A percentile compares a stretch with the other conserved stretches of the same genome.
These are phyloP conservation scores for Boletellus deceptivus DNA, from an alignment of 1,284 basidiomycete species.

Conservation along the genomic window DNA sequence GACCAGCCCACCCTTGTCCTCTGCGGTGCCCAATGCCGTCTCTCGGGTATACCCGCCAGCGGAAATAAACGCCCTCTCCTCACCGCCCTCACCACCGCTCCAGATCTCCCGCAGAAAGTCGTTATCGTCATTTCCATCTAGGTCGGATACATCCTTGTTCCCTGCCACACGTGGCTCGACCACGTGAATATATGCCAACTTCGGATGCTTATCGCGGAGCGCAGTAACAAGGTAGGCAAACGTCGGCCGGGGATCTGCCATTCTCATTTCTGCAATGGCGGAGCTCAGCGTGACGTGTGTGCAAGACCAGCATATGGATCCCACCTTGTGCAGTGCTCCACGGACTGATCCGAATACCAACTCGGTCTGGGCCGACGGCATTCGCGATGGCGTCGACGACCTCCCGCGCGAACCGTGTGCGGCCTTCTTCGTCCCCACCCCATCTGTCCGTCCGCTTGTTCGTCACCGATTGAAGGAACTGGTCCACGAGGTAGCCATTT, in stretches of 20 bases:
- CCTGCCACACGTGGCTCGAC: slow-evolving; percentile 42
- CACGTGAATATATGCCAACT: slow-evolving; percentile 58
- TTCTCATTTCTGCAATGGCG: slow-evolving; percentile 28
- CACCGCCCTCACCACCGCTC: too few relatives aligned
- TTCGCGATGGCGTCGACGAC: background rate
- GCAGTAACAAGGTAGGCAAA: slow-evolving; percentile 40
- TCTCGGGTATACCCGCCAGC: too few relatives aligned
- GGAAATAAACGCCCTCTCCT: background rate
- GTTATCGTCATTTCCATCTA: background rate
- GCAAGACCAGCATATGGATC: too few relatives aligned
- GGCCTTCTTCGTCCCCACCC: background rate
- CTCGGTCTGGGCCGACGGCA: background rate
- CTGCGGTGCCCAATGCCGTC: too few relatives aligned
- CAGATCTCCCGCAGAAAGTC: slow-evolving; percentile 19
- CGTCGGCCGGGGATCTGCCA: slow-evolving; percentile 39
- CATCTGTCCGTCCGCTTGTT: slow-evolving; percentile 1
- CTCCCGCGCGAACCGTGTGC: background rate
- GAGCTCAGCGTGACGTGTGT: too few relatives aligned
- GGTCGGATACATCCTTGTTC: slow-evolving; percentile 1
- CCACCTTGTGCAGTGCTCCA: slow-evolving; percentile 19
- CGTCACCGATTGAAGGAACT: background rate
- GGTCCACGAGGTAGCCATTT: slow-evolving; percentile 20
- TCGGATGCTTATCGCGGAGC: slow-evolving; percentile 32
- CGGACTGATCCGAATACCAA: background rate
- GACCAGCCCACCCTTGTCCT: too few relatives aligned